These are phyloP conservation scores for Tagetes erecta DNA, from an alignment of 129 eudicot species.

Conservation along the genomic window DNA sequence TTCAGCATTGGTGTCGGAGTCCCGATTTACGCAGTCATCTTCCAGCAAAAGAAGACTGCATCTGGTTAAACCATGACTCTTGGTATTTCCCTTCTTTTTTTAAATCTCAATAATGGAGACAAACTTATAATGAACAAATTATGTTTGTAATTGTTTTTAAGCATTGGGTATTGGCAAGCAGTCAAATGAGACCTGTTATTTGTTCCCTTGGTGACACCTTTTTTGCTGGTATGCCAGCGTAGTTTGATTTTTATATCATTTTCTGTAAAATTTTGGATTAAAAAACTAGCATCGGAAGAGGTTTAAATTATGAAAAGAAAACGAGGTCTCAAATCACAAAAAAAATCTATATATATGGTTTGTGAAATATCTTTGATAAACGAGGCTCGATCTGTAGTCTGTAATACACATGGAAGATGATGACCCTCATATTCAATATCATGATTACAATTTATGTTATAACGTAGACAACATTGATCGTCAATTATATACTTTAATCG, in stretches of 20 bases:
- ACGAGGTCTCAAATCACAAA: no score
- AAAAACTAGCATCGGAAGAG: no score
- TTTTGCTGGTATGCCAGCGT: neutral
- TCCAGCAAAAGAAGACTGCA: slow-evolving; percentile 82
- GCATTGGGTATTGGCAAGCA: slow-evolving; percentile 22
- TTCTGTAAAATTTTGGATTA: neutral
- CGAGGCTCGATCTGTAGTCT: no score
- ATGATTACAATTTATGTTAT: no score
- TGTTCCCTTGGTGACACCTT: neutral
- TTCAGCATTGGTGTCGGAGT: slow-evolving; percentile 71
- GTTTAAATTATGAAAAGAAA: no score
- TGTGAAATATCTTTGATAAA: no score
- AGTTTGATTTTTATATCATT: neutral
- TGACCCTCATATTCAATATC: no score
- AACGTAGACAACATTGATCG: no score
- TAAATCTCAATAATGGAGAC: slow-evolving; percentile 35
- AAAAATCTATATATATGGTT: no score
- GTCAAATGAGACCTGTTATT: neutral
- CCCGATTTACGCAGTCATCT: slow-evolving; percentile 68
- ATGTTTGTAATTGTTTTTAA: slow-evolving; percentile 14
- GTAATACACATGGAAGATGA: no score
- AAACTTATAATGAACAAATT: slow-evolving; percentile 27
- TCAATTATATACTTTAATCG: no score
- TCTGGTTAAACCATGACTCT: slow-evolving; percentile 39
- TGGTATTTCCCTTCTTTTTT: neutral